Conservation (phyloP, 2,329 filamentous ascomycete genomes). For the Penicillium expansum region DNA sequence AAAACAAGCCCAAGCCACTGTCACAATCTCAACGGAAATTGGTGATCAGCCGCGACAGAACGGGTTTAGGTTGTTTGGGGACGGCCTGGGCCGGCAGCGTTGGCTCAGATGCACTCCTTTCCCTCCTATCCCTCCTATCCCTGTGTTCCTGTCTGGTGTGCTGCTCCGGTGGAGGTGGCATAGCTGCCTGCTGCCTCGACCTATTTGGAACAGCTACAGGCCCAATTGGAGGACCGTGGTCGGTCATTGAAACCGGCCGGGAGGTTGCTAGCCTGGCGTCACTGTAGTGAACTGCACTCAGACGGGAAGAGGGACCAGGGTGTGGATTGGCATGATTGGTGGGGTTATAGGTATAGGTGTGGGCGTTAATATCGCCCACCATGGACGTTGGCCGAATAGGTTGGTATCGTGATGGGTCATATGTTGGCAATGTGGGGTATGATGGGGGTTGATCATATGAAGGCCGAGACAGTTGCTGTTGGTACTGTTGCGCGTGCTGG, state of each 20-base stretch:
- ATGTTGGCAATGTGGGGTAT: conserved; percentile 31
- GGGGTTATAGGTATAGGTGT: conserved; percentile 7
- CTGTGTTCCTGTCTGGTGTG: background rate
- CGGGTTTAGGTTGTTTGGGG: conserved; percentile 32
- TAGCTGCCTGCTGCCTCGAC: conserved; percentile 10
- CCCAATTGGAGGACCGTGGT: background rate
- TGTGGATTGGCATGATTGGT: conserved; percentile 3
- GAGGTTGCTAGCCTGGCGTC: conserved; percentile 20
- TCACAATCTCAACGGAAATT: conserved; percentile 26
- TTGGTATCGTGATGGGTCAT: conserved; percentile 37
- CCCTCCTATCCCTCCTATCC: conserved; percentile 17
- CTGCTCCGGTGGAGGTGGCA: conserved; percentile 9
- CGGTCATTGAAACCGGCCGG: conserved; percentile 8
- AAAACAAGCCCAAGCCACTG: conserved; percentile 9
- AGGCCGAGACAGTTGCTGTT: conserved; percentile 15
- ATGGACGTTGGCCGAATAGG: conserved; percentile 17
- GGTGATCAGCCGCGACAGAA: conserved; percentile 37
- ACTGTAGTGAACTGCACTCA: conserved; percentile 21
- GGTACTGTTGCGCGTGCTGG: conserved; percentile 7
- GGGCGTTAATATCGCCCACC: background rate
- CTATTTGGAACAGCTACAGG: background rate
- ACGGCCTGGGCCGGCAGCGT: conserved; percentile 11
- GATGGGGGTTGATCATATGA: conserved; percentile 28
- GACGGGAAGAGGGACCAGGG: conserved; percentile 18
- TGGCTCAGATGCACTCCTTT: conserved; percentile 23